Evolutionary conservation across 1,284 basidiomycete genomes (phyloP).

Genomic region (Ceratobasidium theobromae): DNA sequence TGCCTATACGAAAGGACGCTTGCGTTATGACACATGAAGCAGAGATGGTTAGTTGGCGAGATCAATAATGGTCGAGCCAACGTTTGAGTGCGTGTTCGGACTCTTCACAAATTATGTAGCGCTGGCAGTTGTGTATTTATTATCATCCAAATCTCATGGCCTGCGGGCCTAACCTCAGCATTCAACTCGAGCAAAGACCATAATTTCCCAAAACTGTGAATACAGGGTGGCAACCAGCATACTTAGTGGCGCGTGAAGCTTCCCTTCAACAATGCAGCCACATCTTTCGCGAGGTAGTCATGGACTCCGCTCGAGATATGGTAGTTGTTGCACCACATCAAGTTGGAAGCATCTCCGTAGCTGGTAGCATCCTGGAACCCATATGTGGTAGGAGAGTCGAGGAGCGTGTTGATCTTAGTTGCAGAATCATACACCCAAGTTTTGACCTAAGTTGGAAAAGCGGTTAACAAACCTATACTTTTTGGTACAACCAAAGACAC

Average conservation of each 20-base stretch:
- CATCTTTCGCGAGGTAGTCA: conserved; percentile 21
- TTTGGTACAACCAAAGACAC: background rate
- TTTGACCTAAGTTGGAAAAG: conserved; percentile 8
- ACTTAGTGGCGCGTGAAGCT: conserved; percentile 16
- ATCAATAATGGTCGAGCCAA: background rate
- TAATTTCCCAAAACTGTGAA: background rate
- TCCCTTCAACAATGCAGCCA: conserved; percentile 17
- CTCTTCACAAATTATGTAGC: background rate
- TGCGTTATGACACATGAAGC: conserved; percentile 83
- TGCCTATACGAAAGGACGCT: conserved; percentile 71
- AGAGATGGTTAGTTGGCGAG: conserved; percentile 56
- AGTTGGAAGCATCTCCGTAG: conserved; percentile 30
- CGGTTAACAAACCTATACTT: no score
- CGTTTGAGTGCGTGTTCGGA: background rate
- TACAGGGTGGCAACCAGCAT: no score
- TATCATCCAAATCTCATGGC: background rate
- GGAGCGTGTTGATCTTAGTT: conserved; percentile 24
- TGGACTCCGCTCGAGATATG: conserved; percentile 28
- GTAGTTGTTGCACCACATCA: conserved; percentile 36
- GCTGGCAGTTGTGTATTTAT: background rate
- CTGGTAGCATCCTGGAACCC: conserved; percentile 34
- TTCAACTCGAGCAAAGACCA: no score
- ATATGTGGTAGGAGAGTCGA: conserved; percentile 31
- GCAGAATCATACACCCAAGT: conserved; percentile 31
- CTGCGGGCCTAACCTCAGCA: no score